Evolutionary conservation across 371 early-diverging fungal genomes (phyloP).

Genomic region (Lichtheimia ramosa): DNA sequence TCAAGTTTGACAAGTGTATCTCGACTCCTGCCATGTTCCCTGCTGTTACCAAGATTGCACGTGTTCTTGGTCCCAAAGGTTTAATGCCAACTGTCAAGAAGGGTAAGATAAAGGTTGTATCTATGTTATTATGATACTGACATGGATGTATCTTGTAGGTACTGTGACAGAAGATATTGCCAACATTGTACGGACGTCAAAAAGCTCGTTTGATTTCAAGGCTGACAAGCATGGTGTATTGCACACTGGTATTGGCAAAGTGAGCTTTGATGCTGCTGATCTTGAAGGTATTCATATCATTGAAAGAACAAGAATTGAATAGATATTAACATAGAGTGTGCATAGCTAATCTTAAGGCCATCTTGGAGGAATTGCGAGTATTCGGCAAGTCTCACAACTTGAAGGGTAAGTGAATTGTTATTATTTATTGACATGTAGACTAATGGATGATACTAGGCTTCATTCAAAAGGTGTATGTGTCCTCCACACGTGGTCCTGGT

Average conservation of each 20-base stretch:
- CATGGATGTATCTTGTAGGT: constrained; percentile 38
- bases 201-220: constrained; percentile 72
- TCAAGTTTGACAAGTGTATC: constrained; percentile 84
- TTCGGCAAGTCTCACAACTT: constrained; percentile 60
- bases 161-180: constrained; percentile 78
- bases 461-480: constrained; percentile 59
- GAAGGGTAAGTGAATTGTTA: constrained; percentile 40
- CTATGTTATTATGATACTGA: background rate
- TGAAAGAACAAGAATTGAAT: background rate
- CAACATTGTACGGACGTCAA: constrained; percentile 58
- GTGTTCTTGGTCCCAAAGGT: constrained; percentile 90
- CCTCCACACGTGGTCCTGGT: constrained; percentile 65
- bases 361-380: constrained; percentile 56
- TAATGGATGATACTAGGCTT: constrained; percentile 36
- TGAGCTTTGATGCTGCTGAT: constrained; percentile 50
- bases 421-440: background rate
- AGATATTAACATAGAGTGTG: background rate
- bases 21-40: constrained; percentile 91
- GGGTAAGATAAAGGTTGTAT: constrained; percentile 42
- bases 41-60: constrained; percentile 87
- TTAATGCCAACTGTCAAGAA: constrained; percentile 95
- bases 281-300: constrained; percentile 40
- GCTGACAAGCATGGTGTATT: constrained; percentile 75
- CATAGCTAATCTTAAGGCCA: constrained; percentile 56
- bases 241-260: constrained; percentile 66